A percentile compares a stretch with the other conserved stretches of the same genome.
Evolutionary conservation across 1,139 yeast genomes (phyloP).

Genomic region (Suhomyces choctaworum): DNA sequence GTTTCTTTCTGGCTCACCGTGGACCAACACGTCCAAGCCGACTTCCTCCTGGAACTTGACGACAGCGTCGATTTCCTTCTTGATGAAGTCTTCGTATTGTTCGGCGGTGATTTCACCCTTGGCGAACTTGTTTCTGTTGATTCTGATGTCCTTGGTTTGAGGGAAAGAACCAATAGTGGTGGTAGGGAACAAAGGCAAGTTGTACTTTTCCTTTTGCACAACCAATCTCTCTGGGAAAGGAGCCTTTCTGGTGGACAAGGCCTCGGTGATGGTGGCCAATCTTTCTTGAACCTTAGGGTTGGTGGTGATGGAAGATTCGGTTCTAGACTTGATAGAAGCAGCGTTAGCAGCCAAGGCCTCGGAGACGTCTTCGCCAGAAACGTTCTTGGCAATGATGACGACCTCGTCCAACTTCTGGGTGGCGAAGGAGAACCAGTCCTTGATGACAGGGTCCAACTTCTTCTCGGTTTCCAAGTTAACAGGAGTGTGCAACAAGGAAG

Average conservation of each 20-base stretch:
- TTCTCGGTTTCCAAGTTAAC: slow-evolving; percentile 91
- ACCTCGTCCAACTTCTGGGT: slow-evolving; percentile 94
- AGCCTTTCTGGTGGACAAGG: slow-evolving; percentile 80
- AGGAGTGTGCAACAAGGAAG: slow-evolving; percentile 97
- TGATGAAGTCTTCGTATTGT: slow-evolving; percentile 93
- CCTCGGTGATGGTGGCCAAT: slow-evolving; percentile 76
- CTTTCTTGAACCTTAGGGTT: slow-evolving; percentile 89
- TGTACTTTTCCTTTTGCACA: slow-evolving; percentile 83
- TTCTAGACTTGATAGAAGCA: slow-evolving; percentile 81
- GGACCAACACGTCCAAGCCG: slow-evolving; percentile 96
- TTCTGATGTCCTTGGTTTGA: slow-evolving; percentile 98
- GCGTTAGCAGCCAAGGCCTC: slow-evolving; percentile 80
- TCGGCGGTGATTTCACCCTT: slow-evolving; percentile 95
- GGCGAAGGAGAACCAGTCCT: slow-evolving; percentile 98
- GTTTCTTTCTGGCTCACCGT: slow-evolving; percentile 99
- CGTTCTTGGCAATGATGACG: slow-evolving; percentile 86
- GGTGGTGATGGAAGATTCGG: slow-evolving; percentile 84
- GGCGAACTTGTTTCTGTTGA: slow-evolving; percentile 96
- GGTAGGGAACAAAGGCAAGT: slow-evolving; percentile 98
- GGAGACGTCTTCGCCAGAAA: slow-evolving; percentile 72
- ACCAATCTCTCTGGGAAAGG: slow-evolving; percentile 85
- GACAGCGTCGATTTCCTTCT: slow-evolving; percentile 92
- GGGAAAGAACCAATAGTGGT: slow-evolving; percentile 99
- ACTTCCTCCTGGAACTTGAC: slow-evolving; percentile 99
- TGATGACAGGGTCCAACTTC: slow-evolving; percentile 85